These are phyloP conservation scores for Saccharomycopsis guyanensis DNA, from an alignment of 805 yeast genomes.

Conservation along the genomic window DNA sequence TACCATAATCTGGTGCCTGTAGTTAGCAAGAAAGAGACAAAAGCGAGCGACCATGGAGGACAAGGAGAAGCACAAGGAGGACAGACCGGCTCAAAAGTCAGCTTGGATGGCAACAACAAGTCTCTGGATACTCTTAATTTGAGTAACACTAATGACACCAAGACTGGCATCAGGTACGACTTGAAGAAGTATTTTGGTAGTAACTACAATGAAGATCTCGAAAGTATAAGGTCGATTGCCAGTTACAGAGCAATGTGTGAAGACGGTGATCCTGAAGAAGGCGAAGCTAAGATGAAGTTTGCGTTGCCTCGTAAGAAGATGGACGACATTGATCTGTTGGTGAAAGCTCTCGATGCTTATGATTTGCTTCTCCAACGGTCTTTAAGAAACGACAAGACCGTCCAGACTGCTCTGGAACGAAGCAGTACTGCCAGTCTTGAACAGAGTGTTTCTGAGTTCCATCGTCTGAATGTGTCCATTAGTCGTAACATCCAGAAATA, in stretches of 20 bases:
- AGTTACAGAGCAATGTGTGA: not conserved
- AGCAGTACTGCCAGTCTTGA: no score
- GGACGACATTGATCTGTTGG: constrained; percentile 3
- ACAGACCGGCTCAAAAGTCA: no score
- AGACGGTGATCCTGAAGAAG: not conserved
- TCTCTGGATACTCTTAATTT: not conserved
- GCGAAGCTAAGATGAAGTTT: not conserved
- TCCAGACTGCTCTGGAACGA: not conserved
- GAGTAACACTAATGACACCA: not conserved
- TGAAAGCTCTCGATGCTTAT: not conserved
- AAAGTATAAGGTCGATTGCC: not conserved
- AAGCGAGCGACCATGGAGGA: no score
- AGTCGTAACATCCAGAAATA: not conserved
- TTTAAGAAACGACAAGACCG: not conserved
- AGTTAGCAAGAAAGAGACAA: no score
- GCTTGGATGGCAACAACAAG: no score
- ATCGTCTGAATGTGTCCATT: not conserved
- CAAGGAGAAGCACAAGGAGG: no score
- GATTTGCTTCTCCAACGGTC: not conserved
- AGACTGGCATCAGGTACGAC: not conserved
- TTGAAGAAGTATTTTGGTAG: not conserved
- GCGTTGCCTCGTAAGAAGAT: constrained; percentile 1
- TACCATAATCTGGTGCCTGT: no score
- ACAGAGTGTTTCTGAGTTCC: not conserved
- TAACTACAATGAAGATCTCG: not conserved